Conservation (phyloP, 768 basidiomycete genomes). For the Suillus paluster region DNA sequence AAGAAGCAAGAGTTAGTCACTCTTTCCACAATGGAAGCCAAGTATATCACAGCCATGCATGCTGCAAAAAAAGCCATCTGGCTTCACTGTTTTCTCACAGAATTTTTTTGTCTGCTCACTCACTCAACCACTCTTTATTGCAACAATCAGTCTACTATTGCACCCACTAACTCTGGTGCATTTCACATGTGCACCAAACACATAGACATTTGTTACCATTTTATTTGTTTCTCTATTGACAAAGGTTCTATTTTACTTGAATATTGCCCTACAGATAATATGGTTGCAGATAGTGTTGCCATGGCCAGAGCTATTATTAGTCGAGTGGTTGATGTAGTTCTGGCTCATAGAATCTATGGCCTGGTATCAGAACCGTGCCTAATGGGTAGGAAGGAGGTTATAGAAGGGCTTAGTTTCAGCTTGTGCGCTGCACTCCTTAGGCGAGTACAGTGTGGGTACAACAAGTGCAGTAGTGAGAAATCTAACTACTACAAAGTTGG, state of each 20-base stretch:
- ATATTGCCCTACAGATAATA: conserved; percentile 18
- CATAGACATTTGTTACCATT: conserved; percentile 2
- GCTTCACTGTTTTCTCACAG: conserved; percentile 24
- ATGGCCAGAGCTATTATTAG: too few species aligned
- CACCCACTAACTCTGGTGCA: neutral
- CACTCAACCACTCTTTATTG: conserved; percentile 18
- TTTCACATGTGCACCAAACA: conserved; percentile 1
- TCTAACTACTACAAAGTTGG: too few species aligned
- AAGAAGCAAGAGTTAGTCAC: conserved; percentile 18
- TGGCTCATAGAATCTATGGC: too few species aligned
- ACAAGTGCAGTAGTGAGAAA: too few species aligned
- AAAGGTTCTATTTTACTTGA: too few species aligned
- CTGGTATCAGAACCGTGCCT: too few species aligned
- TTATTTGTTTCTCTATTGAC: neutral
- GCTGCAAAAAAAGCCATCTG: conserved; percentile 35
- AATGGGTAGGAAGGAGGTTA: too few species aligned
- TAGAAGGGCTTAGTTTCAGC: too few species aligned
- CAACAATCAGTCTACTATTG: conserved; percentile 4
- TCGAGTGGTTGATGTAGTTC: too few species aligned
- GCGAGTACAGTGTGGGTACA: too few species aligned
- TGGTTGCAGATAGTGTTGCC: conserved; percentile 32
- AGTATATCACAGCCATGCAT: conserved; percentile 38
- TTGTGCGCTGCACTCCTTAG: too few species aligned
- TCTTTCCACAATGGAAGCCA: conserved; percentile 42
- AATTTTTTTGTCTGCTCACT: conserved; percentile 19